phyloP scores from a whole-genome alignment of 306 rosid species.

The Vigna reflexopilosa region DNA sequence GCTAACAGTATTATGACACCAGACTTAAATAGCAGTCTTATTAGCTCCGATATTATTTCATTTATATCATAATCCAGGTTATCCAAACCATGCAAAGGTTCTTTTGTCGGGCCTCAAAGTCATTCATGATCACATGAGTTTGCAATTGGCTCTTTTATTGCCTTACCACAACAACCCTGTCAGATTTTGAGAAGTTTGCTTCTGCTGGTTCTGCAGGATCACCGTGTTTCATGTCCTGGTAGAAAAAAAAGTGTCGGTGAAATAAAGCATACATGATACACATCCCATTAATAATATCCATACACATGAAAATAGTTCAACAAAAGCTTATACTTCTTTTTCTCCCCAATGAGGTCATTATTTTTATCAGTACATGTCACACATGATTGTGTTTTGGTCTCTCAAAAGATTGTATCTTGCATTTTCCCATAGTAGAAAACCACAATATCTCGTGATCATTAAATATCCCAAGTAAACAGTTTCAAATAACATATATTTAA shows the following conservation, averaged over 20 bases:
- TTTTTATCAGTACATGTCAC: neutral
- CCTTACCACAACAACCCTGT: constrained; percentile 3
- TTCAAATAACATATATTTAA: constrained; percentile 1
- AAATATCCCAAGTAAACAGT: neutral
- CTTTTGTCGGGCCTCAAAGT: constrained; percentile 9
- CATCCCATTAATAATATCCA: constrained; percentile 9
- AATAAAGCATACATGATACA: constrained; percentile 12
- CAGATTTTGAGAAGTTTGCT: neutral
- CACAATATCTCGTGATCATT: neutral
- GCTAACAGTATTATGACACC: neutral
- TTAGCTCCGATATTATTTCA: neutral
- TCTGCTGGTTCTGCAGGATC: constrained; percentile 20
- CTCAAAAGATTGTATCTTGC: neutral
- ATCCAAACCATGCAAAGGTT: constrained; percentile 12
- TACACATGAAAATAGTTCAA: neutral
- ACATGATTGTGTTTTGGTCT: neutral
- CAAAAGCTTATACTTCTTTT: neutral
- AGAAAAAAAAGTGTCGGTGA: constrained; percentile 42
- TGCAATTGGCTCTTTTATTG: constrained; percentile 33
- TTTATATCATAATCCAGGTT: neutral
- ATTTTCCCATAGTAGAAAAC: neutral
- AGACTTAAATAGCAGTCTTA: constrained; percentile 11
- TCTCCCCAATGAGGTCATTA: neutral
- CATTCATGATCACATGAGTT: constrained; percentile 34
- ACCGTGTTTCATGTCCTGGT: neutral